A percentile compares a stretch with the other conserved stretches of the same genome.
Evolutionary conservation across 257 asterid species (phyloP).

Genomic region (Gardenia jasminoides): DNA sequence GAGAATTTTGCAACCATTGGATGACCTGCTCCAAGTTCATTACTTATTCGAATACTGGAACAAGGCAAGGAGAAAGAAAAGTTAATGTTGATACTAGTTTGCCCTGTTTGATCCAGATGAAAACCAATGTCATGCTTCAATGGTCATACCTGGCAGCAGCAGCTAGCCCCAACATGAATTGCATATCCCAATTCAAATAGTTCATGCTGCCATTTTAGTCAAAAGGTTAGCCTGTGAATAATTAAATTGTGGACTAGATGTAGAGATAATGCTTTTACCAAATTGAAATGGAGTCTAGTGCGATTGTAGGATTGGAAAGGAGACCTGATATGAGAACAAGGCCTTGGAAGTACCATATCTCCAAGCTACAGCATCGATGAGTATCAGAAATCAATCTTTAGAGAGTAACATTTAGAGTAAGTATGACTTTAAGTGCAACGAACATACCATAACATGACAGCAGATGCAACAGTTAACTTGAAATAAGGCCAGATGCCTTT

Average conservation of each 20-base stretch:
- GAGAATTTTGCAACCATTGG: slow-evolving; percentile 34
- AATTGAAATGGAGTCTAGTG: slow-evolving; percentile 33
- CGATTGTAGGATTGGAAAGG: slow-evolving; percentile 31
- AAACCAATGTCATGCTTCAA: no score
- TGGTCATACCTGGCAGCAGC: no score
- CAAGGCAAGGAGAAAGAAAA: not conserved
- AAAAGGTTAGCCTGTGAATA: not conserved
- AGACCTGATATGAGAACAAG: slow-evolving; percentile 37
- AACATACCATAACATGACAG: slow-evolving; percentile 33
- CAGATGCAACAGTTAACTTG: slow-evolving; percentile 34
- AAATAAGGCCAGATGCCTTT: slow-evolving; percentile 32
- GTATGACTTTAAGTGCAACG: not conserved
- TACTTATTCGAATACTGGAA: slow-evolving; percentile 29
- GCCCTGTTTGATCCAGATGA: not conserved
- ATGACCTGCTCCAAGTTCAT: slow-evolving; percentile 40
- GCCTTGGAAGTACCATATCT: slow-evolving; percentile 37
- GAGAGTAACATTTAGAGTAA: not conserved
- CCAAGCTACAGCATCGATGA: slow-evolving; percentile 26
- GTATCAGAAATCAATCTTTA: not conserved
- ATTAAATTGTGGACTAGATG: not conserved
- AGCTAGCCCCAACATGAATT: no score
- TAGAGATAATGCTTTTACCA: slow-evolving; percentile 16
- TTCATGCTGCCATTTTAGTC: no score
- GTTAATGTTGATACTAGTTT: not conserved
- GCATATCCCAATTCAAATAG: no score